These are phyloP conservation scores for Verbena officinalis DNA, from an alignment of 257 asterid genomes.

Conservation along the genomic window DNA sequence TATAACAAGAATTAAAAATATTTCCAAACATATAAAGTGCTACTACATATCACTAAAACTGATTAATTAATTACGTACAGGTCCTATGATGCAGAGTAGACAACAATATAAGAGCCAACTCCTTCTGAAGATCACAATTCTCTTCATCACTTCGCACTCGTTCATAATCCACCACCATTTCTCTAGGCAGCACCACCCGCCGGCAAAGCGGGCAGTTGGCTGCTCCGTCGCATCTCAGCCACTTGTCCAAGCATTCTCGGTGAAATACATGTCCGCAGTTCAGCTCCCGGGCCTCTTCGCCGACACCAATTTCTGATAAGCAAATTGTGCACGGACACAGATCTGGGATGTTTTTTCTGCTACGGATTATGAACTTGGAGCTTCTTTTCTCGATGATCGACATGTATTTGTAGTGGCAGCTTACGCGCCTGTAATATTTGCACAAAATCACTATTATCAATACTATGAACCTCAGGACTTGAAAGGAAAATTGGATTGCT, in stretches of 20 bases:
- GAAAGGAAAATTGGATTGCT: too few species aligned
- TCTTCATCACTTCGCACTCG: not conserved
- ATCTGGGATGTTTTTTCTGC: not conserved
- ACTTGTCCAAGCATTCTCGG: slow-evolving; percentile 10
- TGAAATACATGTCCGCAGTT: slow-evolving; percentile 7
- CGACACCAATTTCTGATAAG: not conserved
- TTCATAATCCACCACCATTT: not conserved
- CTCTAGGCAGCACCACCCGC: slow-evolving; percentile 6
- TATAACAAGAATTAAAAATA: too few species aligned
- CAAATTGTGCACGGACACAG: not conserved
- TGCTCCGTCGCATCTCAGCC: not conserved
- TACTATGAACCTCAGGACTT: not conserved
- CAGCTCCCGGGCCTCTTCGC: slow-evolving; percentile 7
- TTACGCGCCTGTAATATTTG: not conserved
- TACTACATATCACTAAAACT: too few species aligned
- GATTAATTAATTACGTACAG: slow-evolving; percentile 1
- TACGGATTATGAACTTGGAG: not conserved
- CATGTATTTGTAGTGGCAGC: not conserved
- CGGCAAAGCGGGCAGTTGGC: slow-evolving; percentile 17
- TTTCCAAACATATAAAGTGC: too few species aligned
- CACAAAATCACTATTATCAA: not conserved
- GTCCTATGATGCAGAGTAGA: slow-evolving; percentile 16
- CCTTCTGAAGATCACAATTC: not conserved
- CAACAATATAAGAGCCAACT: slow-evolving; percentile 19
- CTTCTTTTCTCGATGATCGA: not conserved